Base-by-base conservation (phyloP, 2,329 filamentous ascomycete species). In the Aspergillus persii region DNA sequence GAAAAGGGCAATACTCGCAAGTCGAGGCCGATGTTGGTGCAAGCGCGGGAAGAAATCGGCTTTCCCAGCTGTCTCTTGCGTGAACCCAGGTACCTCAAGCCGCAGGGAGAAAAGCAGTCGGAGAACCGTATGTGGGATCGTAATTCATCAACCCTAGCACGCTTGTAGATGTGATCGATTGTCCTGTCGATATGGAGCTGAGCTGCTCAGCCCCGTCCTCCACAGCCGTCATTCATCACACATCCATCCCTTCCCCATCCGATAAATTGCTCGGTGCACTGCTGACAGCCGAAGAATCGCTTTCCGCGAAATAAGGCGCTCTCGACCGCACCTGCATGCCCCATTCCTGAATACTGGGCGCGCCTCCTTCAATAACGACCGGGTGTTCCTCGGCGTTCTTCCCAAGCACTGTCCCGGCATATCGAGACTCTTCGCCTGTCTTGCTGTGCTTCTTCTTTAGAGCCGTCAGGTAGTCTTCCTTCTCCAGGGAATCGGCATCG, bases 391-490 rank as follows among this genome's bases (percentile, higher is more conserved):
- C 91, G 52, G 83, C 84, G 49, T 83, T 81, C 64, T 88, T 88
- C 3, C 94, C 94, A 9, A 98, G 81, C 0, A 95, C 84, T 0
- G 94, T 96, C 31, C 91, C 92, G 66, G 89, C 86, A 74, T 92
- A 96, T 69, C 94, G 89, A 8, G 89, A 88, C 70, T 96, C 92
- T 69, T 96, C 92, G 62, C 90, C 91, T 0, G 89, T 90, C 68
- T 95, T 96, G 77, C 89, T 92, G 74, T 96, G 91, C 71, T 96
- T 96, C 77, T 93, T 95, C 76, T 96, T 97, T 47, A 98, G 79
- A 4, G 87, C 89, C 58, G 84, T 86, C 18, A 93, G 71, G 69
- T 89, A 93, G 72, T 93, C 89, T 26, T 86, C 87, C 59, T 85
- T 85, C 56, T 86, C 85, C 79, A 71, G 85, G 80, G 52, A 74